Percentiles rank a stretch among this genome's conserved stretches.
Conservation (phyloP, 2,329 filamentous ascomycete species). For the Colletotrichum caudatum region DNA sequence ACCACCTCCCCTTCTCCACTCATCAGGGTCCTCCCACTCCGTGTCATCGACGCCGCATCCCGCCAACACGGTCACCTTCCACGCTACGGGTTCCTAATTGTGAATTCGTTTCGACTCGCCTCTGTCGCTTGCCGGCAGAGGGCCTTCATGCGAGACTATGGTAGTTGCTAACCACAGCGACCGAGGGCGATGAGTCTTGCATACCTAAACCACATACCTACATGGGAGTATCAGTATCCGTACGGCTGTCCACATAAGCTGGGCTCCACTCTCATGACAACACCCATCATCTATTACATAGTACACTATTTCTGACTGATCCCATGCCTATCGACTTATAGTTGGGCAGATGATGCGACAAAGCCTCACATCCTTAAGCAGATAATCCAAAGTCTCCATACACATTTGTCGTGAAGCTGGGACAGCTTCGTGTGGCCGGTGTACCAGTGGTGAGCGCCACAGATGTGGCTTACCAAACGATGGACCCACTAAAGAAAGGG, state of each 20-base stretch:
- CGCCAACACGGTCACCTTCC: neutral
- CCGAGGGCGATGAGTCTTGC: neutral
- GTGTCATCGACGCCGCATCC: slow-evolving; percentile 20
- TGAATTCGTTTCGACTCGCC: slow-evolving; percentile 27
- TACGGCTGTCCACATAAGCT: neutral
- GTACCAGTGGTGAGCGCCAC: too few relatives aligned
- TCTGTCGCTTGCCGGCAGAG: neutral
- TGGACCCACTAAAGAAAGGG: too few relatives aligned
- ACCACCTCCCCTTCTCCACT: neutral
- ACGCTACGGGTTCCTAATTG: neutral
- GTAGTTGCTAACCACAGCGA: neutral
- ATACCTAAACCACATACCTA: neutral
- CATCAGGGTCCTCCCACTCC: neutral
- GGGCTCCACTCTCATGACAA: neutral
- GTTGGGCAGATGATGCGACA: too few relatives aligned
- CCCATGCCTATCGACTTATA: too few relatives aligned
- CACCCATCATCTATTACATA: too few relatives aligned
- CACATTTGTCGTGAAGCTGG: too few relatives aligned
- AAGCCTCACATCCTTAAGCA: too few relatives aligned
- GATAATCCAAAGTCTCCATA: too few relatives aligned
- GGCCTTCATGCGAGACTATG: slow-evolving; percentile 25
- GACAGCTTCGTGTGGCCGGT: too few relatives aligned
- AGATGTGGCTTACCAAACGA: too few relatives aligned
- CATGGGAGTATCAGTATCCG: neutral
- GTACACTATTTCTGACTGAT: too few relatives aligned